Base-by-base conservation (phyloP, 306 rosid genomes). In the Castanopsis chinensis region DNA sequence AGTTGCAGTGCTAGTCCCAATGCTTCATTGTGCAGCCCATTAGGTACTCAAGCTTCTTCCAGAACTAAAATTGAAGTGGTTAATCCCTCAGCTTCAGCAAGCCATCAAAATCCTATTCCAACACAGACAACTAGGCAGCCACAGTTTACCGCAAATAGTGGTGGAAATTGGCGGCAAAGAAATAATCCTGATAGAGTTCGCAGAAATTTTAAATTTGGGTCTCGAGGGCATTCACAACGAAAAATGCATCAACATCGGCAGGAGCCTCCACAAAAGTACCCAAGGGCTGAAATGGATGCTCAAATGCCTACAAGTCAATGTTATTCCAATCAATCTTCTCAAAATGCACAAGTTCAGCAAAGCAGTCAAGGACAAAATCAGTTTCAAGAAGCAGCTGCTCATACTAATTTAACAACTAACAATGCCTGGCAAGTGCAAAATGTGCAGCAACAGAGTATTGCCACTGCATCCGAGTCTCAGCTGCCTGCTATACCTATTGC, bases 311-410 rank as follows among this genome's bases (percentile, higher is more conserved):
- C 9, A 6, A 53, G 65, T 82, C 87, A 90, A 83, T 86, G 65
- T 83, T 78, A 79, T 76, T 54, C 88, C 41, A 69, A 84, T 63
- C 86, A 82, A 73, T 33, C 85, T 60, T 71, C 74, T 49, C 85
- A 69, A 45, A 82, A n/a, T 76, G 78, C 77, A 80, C 91, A 78
- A 78, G 58, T 78, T 79, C 91, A 86, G 80, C 94, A 83, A 79
- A 81, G 79, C 76, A 86, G 78, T 84, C 91, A 79, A 86, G 85
- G 78, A 51, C 91, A 85, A 71, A 83, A 65, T 77, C 97, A 85
- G 58, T 85, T 78, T 83, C 93, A 89, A 80, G 76, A 79, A 78
- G 77, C 89, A 65, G 78, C 86, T 23, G 13, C 75, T 72, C 75
- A 81, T 55, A 25, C 84, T 71, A 86, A 74, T 85, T 54, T 75